These are phyloP conservation scores for Magnolia kwangsiensis DNA, from an alignment of 164 flowering plant genomes.

Conservation along the genomic window DNA sequence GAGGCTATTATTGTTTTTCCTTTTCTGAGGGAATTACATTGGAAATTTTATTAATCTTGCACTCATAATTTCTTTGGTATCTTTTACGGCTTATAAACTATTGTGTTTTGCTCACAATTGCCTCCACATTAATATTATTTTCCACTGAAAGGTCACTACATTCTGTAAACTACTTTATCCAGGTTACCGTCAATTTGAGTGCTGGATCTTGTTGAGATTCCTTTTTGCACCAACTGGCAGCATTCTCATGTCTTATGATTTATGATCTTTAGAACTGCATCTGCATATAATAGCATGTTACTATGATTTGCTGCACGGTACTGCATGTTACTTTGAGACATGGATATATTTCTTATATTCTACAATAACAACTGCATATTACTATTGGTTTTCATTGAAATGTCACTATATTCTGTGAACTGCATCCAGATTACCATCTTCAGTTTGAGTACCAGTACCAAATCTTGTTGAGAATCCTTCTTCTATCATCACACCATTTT, in stretches of 20 bases:
- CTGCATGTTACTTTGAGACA: no score
- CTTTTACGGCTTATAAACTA: neutral
- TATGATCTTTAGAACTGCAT: neutral
- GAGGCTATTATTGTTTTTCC: neutral
- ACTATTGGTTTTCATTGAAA: no score
- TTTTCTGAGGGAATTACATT: neutral
- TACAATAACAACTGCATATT: no score
- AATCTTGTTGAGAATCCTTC: neutral
- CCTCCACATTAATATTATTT: neutral
- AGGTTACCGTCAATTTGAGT: no score
- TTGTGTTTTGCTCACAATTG: neutral
- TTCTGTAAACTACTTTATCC: neutral
- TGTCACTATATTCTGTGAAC: no score
- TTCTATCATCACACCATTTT: neutral
- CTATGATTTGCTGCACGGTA: neutral
- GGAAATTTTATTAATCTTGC: neutral
- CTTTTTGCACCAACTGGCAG: neutral
- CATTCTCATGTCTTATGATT: neutral
- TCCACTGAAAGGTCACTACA: neutral
- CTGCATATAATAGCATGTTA: neutral
- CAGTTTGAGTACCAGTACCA: no score
- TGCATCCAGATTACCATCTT: no score
- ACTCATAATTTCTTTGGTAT: no score
- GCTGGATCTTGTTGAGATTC: neutral
- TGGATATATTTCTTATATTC: no score